Conservation (phyloP, 345 rosid genomes). For the Brassica incana region DNA sequence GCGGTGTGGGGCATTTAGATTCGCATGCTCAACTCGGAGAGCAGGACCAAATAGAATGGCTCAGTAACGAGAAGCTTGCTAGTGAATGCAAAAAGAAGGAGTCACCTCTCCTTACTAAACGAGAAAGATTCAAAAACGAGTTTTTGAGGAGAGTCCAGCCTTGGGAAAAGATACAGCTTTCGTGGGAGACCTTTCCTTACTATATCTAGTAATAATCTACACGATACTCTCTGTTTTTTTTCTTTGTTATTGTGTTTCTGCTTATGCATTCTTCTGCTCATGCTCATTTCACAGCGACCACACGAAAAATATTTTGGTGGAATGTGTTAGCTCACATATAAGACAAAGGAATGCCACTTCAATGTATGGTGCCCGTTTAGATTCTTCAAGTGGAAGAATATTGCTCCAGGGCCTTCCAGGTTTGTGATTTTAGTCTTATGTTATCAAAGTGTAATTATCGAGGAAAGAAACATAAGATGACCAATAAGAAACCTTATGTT, state of each 20-base stretch:
- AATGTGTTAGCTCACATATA: conserved; percentile 86
- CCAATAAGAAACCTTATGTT: conserved; percentile 17
- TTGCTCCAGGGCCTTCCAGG: conserved; percentile 93
- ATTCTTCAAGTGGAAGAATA: conserved; percentile 90
- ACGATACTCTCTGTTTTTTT: not conserved
- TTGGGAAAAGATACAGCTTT: conserved; percentile 87
- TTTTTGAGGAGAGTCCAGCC: conserved; percentile 78
- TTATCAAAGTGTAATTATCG: not conserved
- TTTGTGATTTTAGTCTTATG: conserved; percentile 30
- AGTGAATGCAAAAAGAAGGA: conserved; percentile 77
- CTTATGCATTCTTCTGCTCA: conserved; percentile 13
- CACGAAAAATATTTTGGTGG: conserved; percentile 72
- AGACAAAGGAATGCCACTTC: conserved; percentile 58
- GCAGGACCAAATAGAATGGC: conserved; percentile 97
- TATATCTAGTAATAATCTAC: conserved; percentile 65
- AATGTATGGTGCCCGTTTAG: conserved; percentile 69
- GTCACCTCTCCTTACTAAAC: conserved; percentile 68
- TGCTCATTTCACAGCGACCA: conserved; percentile 54
- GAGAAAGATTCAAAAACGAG: conserved; percentile 77
- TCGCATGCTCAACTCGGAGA: conserved; percentile 78
- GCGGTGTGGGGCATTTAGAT: conserved; percentile 47
- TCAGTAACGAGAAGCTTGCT: conserved; percentile 67
- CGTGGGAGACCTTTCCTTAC: conserved; percentile 95
- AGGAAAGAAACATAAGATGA: not conserved
- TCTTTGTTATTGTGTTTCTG: conserved; percentile 15